Evolutionary conservation across 2,329 filamentous ascomycete species (phyloP), one percentile per base, ranked within the genome.

Genomic region (Aureobasidium sp.): DNA sequence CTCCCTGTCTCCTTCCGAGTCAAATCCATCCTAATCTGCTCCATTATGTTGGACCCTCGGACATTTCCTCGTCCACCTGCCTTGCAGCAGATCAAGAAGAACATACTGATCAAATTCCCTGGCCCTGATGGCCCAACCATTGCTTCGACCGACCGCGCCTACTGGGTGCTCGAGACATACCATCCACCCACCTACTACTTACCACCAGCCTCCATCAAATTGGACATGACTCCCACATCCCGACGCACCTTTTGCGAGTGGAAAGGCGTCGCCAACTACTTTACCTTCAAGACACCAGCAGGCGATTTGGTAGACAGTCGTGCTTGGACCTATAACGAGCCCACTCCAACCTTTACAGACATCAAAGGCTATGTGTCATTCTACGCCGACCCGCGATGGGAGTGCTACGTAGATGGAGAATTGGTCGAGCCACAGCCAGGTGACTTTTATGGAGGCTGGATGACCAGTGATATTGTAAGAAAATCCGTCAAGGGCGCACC

Each of bases 381-480:
- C 67, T 87, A 85, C 68, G 82, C 81, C 14, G 82, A 79, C 15
- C 83, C 83, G 14, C 55, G 62, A 42, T 86, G 83, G 83, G 80
- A 84, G 63, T 87, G 84, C 67, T 84, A 77, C 70, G 83, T 85
- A 5, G 83, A 86, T 70, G 82, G 82, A 11, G 83, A 86, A 70
- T 77, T 77, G 68, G 84, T 85, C 22, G 75, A 81, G 70, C 49
- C 60, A 7, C 60, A 86, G 73, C 82, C 81, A 17, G 82, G 82
- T 8, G 83, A 86, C 66, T 86, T 85, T 66, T 86, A 86, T 71
- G 84, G 84, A 27, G 84, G 84, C 2, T 87, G 84, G 84, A 81
- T 84, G 64, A 86, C 83, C 53, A 80, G 78, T 64, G 83, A 87
- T 62, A 78, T 86, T 64, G 80, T 81, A 66, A 81, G 82, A 34